Evolutionary conservation across 2,329 filamentous ascomycete species (phyloP).

Genomic region (Neonectria punicea): DNA sequence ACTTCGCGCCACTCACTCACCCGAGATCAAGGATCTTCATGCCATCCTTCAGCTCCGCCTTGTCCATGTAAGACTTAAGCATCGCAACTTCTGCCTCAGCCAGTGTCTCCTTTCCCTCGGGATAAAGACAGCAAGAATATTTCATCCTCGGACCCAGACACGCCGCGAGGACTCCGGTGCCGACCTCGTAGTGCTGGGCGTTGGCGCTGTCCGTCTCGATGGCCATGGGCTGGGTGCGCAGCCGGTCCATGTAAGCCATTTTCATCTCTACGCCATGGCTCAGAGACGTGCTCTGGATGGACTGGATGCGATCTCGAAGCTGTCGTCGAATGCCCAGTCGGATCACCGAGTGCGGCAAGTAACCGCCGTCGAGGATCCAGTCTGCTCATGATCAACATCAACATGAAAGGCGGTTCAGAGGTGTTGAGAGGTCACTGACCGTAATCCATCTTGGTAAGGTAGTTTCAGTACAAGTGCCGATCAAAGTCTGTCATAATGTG

Average conservation of each 20-base stretch:
- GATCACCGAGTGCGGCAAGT: constrained; percentile 71
- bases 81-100: constrained; percentile 74
- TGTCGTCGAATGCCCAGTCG: constrained; percentile 74
- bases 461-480: too few relatives aligned
- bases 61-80: constrained; percentile 70
- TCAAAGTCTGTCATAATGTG: neutral
- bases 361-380: constrained; percentile 71
- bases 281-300: constrained; percentile 65
- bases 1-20: constrained; percentile 48
- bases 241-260: constrained; percentile 69
- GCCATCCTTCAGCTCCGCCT: constrained; percentile 67
- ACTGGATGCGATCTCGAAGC: constrained; percentile 67
- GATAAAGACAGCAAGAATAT: constrained; percentile 75
- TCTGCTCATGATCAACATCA: constrained; percentile 48
- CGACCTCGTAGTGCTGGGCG: constrained; percentile 78
- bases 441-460: constrained; percentile 26
- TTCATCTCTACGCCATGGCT: constrained; percentile 66
- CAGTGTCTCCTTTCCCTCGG: constrained; percentile 69
- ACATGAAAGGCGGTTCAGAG: neutral
- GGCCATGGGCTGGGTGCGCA: constrained; percentile 73
- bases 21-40: constrained; percentile 72
- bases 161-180: constrained; percentile 69
- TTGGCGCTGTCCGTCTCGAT: constrained; percentile 74
- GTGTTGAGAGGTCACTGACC: constrained; percentile 8
- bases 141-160: constrained; percentile 77